These are phyloP conservation scores for Colletotrichum eremochloae DNA, from an alignment of 2,329 filamentous ascomycete species.

Conservation along the genomic window DNA sequence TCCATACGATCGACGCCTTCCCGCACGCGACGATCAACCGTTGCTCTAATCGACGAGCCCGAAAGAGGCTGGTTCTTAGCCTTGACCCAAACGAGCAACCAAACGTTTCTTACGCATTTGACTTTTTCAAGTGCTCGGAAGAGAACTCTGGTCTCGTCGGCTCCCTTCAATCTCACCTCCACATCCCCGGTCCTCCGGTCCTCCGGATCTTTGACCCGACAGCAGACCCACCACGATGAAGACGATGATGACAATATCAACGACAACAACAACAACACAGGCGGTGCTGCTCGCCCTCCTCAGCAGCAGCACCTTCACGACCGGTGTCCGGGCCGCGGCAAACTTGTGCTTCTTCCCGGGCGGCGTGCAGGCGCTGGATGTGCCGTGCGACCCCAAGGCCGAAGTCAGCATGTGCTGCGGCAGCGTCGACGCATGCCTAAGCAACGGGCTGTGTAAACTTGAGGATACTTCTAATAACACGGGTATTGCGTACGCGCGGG, in stretches of 20 bases:
- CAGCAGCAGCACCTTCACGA: conserved; percentile 10
- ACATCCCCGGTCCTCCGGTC: not conserved
- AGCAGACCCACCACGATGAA: not conserved
- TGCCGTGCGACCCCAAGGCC: conserved; percentile 38
- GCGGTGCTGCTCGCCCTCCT: conserved; percentile 27
- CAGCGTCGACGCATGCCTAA: conserved; percentile 33
- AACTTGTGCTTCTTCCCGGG: conserved; percentile 40
- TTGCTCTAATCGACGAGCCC: too few relatives aligned
- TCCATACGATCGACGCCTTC: too few relatives aligned
- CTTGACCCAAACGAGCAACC: too few relatives aligned
- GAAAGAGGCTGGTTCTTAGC: too few relatives aligned
- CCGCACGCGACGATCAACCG: too few relatives aligned
- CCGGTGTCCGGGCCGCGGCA: conserved; percentile 19
- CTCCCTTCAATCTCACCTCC: not conserved
- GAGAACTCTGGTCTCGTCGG: not conserved
- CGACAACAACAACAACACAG: conserved; percentile 9
- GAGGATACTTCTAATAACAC: conserved; percentile 33
- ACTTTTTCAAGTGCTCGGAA: conserved; percentile 2
- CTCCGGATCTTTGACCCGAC: not conserved
- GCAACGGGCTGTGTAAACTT: conserved; percentile 38
- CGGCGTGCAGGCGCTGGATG: conserved; percentile 34
- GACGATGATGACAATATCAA: conserved; percentile 9
- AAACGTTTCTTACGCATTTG: not conserved
- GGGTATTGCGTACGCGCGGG: conserved; percentile 37
- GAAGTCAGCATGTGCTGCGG: conserved; percentile 41